Base-by-base conservation (phyloP, 805 yeast genomes). In the Hanseniaspora pseudoguilliermondii region DNA sequence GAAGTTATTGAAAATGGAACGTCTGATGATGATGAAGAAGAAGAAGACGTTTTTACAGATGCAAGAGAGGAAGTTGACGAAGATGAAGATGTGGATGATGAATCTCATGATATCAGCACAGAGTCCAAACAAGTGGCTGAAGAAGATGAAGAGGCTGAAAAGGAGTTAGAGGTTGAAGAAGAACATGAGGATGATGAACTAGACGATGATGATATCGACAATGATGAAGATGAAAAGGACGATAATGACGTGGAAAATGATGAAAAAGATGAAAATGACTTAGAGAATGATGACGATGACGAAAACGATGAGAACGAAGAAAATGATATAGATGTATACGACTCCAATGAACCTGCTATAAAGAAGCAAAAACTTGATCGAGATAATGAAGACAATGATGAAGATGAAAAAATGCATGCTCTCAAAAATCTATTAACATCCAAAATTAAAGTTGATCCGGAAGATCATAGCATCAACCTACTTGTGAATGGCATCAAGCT, bases 401-500 rank as follows among this genome's bases (percentile, higher is more conserved):
- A 63, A 43, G 56, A 61, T 25, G 67, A 63, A n/a, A 62, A 62
- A 38, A 58, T 7, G 65, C 58, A 9, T 60, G 55, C 2, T 60
- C 60, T 9, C 64, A 64, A 6, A 66, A 64, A 53, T 32, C 35
- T 53, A 27, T 13, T 53, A 21, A 53, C 50, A 25, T 53, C 56
- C 11, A 64, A 65, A 6, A 71, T 64, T 15, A 69, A 59, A 3
- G 71, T 65, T 41, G 69, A 69, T 50, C 70, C 65, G 54, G 67
- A 65, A 47, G 71, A 65, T 48, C 70, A 75, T 7, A 66, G 69
- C 13, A 73, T 71, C 21, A 73, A 66, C 39, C 73, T 74, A 57
- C 69, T 67, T 58, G 74, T 73, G 66, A 95, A 87, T 65, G 96
- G 96, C 1, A 79, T 79, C 16, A 74, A 77, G 57, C 88, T 90